Evolutionary conservation across 148 eudicot genomes (phyloP), one percentile per base, ranked within the genome.

Genomic region (Gaultheria prostrata): DNA sequence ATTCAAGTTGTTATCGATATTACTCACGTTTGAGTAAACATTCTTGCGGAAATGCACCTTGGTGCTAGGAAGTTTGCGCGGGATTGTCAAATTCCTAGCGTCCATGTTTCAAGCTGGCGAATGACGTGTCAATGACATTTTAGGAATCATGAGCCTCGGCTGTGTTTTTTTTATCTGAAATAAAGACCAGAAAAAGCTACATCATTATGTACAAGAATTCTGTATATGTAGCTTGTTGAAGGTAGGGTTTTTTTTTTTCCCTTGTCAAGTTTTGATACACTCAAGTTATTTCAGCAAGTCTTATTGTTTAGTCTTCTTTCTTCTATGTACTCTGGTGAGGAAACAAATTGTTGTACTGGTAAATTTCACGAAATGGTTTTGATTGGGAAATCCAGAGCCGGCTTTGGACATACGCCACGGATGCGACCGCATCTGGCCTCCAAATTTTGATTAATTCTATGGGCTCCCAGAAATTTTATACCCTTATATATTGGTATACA

Each of bases 1-100:
- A 13, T 90, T 12, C 54, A 53, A 10, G 84, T 67, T 53, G 20
- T 89, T 32, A 76, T 88, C 71, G 90, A 89, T 76, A 33, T 24
- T 33, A 26, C 13, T 17, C 49, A 39, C 24, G 70, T 87, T 28
- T 90, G 86, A 86, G 69, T 24, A 48, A 48, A 56, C 10, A 10
- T 43, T 30, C 8, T 6, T 32, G 48, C 11, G 1, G 21, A 39
- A 79, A 57, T 10, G 17, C 48, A 21, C 39, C 70, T 33, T 59
- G 82, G 39, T 18, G 80, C 6, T 50, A 49, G 59, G 63, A 30
- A 78, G 80, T 9, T 18, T 51, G 30, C 35, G 56, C 30, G 56
- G 32, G 72, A 30, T 28, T 67, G 21, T 77, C 59, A 77, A 51
- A 28, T 49, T 26, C 30, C 26, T 30, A 32, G 80, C 26, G 24